Conservation (phyloP, 176 grass and related monocot genomes). For the Juncus inflexus region DNA sequence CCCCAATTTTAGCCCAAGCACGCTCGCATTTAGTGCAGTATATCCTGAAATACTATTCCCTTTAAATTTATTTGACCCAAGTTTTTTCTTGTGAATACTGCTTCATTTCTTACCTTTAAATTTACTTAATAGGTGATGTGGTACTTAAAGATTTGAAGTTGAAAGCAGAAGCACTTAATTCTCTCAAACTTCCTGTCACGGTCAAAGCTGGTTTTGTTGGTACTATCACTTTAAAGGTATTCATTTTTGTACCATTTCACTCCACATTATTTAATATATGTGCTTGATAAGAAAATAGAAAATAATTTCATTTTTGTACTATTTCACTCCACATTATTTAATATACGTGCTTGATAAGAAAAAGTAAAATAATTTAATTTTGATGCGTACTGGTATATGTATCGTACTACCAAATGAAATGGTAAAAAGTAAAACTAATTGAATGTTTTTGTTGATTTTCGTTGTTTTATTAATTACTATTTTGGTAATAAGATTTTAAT, state of each 20-base stretch:
- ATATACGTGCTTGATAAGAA: conserved; percentile 15
- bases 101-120: not conserved
- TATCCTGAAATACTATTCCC: conserved; percentile 7
- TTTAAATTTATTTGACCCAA: conserved; percentile 8
- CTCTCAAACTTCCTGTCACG: conserved; percentile 87
- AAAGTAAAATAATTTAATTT: conserved; percentile 11
- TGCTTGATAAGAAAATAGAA: conserved; percentile 1
- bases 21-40: conserved; percentile 1
- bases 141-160: conserved; percentile 96
- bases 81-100: conserved; percentile 11
- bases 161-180: conserved; percentile 95
- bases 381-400: not conserved
- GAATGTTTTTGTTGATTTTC: conserved; percentile 19
- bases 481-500: conserved; percentile 27
- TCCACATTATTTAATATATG: conserved; percentile 15
- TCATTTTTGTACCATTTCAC: conserved; percentile 15
- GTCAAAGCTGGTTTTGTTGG: conserved; percentile 99
- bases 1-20: conserved; percentile 12
- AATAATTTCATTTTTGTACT: not conserved
- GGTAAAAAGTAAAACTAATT: not conserved
- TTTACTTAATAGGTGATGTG: conserved; percentile 76
- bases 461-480: conserved; percentile 19
- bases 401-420: not conserved
- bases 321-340: conserved; percentile 21
- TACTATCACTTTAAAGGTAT: conserved; percentile 94